Percentiles rank a stretch among this genome's conserved stretches.
These are phyloP conservation scores for Suhomyces sp. DNA, from an alignment of 805 yeast species.

Conservation along the genomic window DNA sequence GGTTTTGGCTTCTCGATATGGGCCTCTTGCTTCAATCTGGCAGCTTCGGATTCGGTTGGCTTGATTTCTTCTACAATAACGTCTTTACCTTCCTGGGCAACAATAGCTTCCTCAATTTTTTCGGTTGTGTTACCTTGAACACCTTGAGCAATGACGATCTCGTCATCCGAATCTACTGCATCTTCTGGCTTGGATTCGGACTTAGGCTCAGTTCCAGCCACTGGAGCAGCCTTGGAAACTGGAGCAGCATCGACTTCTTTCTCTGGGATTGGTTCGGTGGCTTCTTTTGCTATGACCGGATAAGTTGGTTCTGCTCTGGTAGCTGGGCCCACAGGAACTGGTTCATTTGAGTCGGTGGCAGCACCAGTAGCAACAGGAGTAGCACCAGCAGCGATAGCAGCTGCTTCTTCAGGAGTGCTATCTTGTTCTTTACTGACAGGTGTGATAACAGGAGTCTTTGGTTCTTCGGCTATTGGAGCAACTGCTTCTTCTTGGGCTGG, in stretches of 20 bases:
- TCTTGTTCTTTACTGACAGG: neutral
- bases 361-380: conserved; percentile 7
- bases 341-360: neutral
- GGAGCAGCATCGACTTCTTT: conserved; percentile 14
- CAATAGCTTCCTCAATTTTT: conserved; percentile 33
- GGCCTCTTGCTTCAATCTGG: conserved; percentile 35
- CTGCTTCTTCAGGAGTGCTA: conserved; percentile 4
- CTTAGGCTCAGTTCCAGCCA: conserved; percentile 5
- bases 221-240: conserved; percentile 5
- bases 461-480: neutral
- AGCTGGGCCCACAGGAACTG: conserved; percentile 3
- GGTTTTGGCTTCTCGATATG: neutral
- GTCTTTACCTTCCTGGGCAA: conserved; percentile 34
- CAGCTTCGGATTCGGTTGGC: conserved; percentile 40
- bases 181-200: conserved; percentile 9
- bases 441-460: no score
- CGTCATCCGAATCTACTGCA: conserved; percentile 26
- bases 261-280: conserved; percentile 5
- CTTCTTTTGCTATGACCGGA: conserved; percentile 2
- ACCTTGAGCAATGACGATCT: conserved; percentile 41
- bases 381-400: conserved; percentile 5
- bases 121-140: conserved; percentile 32
- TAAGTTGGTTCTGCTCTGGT: conserved; percentile 12
- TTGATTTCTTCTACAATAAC: conserved; percentile 41
- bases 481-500: conserved; percentile 1